These are phyloP conservation scores for Knufia fluminis DNA, from an alignment of 2,329 filamentous ascomycete genomes.

Conservation along the genomic window DNA sequence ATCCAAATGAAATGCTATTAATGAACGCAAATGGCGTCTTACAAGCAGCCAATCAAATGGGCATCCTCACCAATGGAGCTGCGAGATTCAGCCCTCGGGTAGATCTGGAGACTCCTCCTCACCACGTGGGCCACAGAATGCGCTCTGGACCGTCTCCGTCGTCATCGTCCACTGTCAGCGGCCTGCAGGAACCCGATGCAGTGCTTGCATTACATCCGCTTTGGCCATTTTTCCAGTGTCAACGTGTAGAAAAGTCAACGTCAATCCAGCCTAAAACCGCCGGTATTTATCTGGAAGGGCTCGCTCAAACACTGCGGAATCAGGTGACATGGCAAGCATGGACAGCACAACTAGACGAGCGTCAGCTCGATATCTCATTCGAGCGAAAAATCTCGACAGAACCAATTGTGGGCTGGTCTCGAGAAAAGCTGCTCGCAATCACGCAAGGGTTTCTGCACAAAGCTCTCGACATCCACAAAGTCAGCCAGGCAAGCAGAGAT, in stretches of 20 bases:
- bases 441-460: conserved; percentile 63
- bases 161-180: conserved; percentile 15
- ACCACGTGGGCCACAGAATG: conserved; percentile 13
- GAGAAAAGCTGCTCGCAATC: conserved; percentile 62
- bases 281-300: conserved; percentile 41
- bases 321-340: conserved; percentile 45
- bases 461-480: conserved; percentile 55
- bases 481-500: conserved; percentile 28
- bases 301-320: conserved; percentile 43
- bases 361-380: conserved; percentile 34
- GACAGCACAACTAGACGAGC: conserved; percentile 40
- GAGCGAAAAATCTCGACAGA: conserved; percentile 40
- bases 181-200: conserved; percentile 34
- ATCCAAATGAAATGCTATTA: conserved; percentile 18
- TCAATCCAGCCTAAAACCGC: conserved; percentile 44
- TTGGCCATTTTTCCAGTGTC: conserved; percentile 46
- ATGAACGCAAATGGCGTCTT: conserved; percentile 17
- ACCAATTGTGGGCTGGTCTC: conserved; percentile 45
- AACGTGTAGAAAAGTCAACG: conserved; percentile 37
- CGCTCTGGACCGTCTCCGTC: conserved; percentile 19
- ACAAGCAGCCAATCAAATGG: conserved; percentile 18
- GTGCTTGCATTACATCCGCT: conserved; percentile 43
- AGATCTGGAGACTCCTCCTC: conserved; percentile 16
- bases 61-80: conserved; percentile 13
- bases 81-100: conserved; percentile 14